phyloP scores from a whole-genome alignment of 1,284 basidiomycete species.

The Psilocybe mexicana region DNA sequence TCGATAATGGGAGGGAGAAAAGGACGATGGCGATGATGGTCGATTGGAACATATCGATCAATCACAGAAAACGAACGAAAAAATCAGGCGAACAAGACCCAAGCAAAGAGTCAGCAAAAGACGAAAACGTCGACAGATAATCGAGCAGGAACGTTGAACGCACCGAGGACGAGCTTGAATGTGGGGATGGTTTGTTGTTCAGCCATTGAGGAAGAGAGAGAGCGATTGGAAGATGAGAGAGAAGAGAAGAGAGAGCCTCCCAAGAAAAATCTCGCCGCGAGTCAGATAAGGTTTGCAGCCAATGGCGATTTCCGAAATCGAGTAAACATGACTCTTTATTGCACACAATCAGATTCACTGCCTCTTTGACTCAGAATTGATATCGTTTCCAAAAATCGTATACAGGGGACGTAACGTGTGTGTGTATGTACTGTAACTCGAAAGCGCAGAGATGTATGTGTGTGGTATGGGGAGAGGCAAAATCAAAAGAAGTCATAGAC shows the following conservation, averaged over 20 bases:
- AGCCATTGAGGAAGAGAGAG: constrained; percentile 41
- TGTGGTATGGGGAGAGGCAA: not conserved
- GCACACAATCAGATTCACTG: too few species aligned
- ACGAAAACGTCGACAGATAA: too few species aligned
- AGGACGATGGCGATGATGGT: constrained; percentile 30
- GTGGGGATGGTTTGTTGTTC: constrained; percentile 57
- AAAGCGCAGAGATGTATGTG: constrained; percentile 7
- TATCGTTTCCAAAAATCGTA: constrained; percentile 20
- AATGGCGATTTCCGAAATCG: constrained; percentile 36
- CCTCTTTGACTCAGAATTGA: not conserved
- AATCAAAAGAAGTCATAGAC: not conserved
- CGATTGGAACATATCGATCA: constrained; percentile 31
- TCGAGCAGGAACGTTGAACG: constrained; percentile 30
- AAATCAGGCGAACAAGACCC: constrained; percentile 4
- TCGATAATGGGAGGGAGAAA: constrained; percentile 21
- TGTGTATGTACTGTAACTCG: not conserved
- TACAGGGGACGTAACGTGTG: constrained; percentile 15
- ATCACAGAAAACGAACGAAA: constrained; percentile 33
- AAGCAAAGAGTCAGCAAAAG: not conserved
- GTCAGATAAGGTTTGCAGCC: constrained; percentile 41
- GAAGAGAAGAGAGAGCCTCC: constrained; percentile 14
- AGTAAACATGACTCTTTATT: constrained; percentile 6
- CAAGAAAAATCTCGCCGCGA: constrained; percentile 32
- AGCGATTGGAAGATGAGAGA: constrained; percentile 22
- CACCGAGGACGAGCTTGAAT: constrained; percentile 98